Evolutionary conservation across 805 yeast genomes (phyloP).

Genomic region (Saccharomycopsis oosterbeekiorum): DNA sequence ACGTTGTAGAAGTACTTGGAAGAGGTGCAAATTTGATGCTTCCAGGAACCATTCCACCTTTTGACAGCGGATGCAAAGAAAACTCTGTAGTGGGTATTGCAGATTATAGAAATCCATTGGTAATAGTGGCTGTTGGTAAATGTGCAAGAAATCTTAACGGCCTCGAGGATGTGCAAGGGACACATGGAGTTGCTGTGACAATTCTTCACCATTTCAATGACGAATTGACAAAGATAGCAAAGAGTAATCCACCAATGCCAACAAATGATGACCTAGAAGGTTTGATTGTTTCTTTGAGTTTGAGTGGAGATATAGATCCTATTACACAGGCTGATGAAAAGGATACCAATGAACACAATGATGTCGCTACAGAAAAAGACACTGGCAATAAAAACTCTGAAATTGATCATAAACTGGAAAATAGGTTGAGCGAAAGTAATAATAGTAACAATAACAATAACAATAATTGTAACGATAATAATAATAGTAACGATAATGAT

Average conservation of each 20-base stretch:
- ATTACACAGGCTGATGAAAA: not conserved
- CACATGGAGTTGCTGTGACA: conserved; percentile 70
- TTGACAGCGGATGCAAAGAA: conserved; percentile 10
- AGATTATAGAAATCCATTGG: conserved; percentile 46
- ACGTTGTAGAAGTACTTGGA: conserved; percentile 58
- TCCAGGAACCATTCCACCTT: conserved; percentile 55
- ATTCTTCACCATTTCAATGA: conserved; percentile 64
- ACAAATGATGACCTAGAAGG: conserved; percentile 24
- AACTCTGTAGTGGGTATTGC: conserved; percentile 70
- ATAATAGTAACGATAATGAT: not conserved
- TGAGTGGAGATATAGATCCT: not conserved
- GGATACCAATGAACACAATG: not conserved
- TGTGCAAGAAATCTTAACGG: conserved; percentile 40
- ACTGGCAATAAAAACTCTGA: conserved; percentile 15
- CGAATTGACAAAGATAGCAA: conserved; percentile 43
- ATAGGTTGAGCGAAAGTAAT: conserved; percentile 4
- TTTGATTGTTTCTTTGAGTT: not conserved
- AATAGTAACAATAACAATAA: conserved; percentile 12
- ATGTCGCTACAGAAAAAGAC: conserved; percentile 3
- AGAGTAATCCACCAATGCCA: conserved; percentile 37
- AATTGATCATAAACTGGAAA: conserved; percentile 7
- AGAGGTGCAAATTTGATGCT: conserved; percentile 79
- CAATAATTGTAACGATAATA: no score
- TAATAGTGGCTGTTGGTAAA: conserved; percentile 64
- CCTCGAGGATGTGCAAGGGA: conserved; percentile 42